Base-by-base conservation (phyloP, 495 filamentous ascomycete genomes). In the Xeromyces bisporus region DNA sequence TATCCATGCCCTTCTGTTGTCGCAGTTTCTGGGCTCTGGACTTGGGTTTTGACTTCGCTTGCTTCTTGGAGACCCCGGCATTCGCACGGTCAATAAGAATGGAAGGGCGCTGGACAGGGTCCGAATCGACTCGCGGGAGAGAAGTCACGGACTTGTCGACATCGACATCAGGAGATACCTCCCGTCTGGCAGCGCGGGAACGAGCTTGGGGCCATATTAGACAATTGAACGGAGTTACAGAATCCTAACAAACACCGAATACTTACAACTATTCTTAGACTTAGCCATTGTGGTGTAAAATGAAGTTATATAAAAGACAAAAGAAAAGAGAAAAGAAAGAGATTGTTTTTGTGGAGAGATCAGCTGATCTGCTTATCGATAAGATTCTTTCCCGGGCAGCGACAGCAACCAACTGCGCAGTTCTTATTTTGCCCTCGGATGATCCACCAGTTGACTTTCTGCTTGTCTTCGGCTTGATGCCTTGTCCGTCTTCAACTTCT, bases 161-260 rank as follows among this genome's bases (percentile, higher is more conserved):
- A 46, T 84, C 60, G 51, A 81, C 68, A 47, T 71, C 63, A 8
- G 75, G 77, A 9, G 77, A 79, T 15, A 68, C 69, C 23, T 67
- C 80, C 30, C 83, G 73, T 43, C 76, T 66, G 40, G 75, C 76
- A 16, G 75, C 77, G 20, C 80, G 75, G 31, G 80, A 81, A 53
- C 77, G 77, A 29, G n/a, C n/a, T n/a, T n/a, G 27, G 39, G 33
- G 31, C 32, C 27, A 18, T 31, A 23, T 50, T 46, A 55, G 44
- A 34, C 27, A 37, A 15, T 28, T 25, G 33, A 29, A 14, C 4
- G 24, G n/a, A n/a, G n/a, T n/a, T n/a, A n/a, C n/a, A n/a, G n/a
- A 11, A 26, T 20, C 16, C 12, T 3, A 7, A 2, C 16, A 24
- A n/a, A 7, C 13, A 16, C 30, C 30, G 15, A 46, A 55, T 44